Percentiles rank a stretch among this genome's conserved stretches.
These are phyloP conservation scores for Blastocystis sp. DNA, from an alignment of 352 stramenopile genomes.

Conservation along the genomic window DNA sequence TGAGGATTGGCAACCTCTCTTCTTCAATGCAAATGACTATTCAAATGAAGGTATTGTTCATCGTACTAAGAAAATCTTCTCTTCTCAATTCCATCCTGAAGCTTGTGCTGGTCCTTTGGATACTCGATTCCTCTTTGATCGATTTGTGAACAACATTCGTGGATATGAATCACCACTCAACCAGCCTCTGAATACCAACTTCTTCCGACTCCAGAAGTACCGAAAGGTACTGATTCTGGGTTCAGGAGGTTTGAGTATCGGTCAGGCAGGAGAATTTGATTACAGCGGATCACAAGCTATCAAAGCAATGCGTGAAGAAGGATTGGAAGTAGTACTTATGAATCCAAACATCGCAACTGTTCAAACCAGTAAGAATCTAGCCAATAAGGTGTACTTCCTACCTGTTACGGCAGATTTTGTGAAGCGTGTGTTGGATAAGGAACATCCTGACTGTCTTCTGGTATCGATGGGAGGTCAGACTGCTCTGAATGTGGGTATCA, in stretches of 20 bases:
- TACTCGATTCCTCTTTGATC: slow-evolving; percentile 93
- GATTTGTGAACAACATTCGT: slow-evolving; percentile 82
- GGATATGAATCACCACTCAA: slow-evolving; percentile 10
- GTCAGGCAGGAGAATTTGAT: slow-evolving; percentile 95
- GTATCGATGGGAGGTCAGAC: slow-evolving; percentile 97
- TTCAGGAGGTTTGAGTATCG: slow-evolving; percentile 90
- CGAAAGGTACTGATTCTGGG: slow-evolving; percentile 93
- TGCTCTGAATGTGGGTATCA: slow-evolving; percentile 88
- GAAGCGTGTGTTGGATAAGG: slow-evolving; percentile 87
- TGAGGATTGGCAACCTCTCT: slow-evolving; percentile 86
- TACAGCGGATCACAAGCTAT: slow-evolving; percentile 93
- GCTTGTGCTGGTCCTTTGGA: slow-evolving; percentile 85
- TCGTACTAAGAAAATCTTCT: slow-evolving; percentile 90
- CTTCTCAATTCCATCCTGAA: slow-evolving; percentile 96
- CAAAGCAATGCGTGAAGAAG: slow-evolving; percentile 95
- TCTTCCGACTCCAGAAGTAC: slow-evolving; percentile 65
- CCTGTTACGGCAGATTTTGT: slow-evolving; percentile 85
- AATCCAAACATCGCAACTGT: slow-evolving; percentile 98
- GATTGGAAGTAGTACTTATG: slow-evolving; percentile 93
- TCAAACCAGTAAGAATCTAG: slow-evolving; percentile 86
- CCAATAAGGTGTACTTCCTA: slow-evolving; percentile 93
- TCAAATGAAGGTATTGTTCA: slow-evolving; percentile 98
- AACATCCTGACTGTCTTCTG: slow-evolving; percentile 92
- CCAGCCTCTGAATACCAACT: slow-evolving; percentile 39
- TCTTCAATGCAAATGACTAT: slow-evolving; percentile 94